Evolutionary conservation across 352 stramenopile genomes (phyloP).

Genomic region (Phytophthora constricta): DNA sequence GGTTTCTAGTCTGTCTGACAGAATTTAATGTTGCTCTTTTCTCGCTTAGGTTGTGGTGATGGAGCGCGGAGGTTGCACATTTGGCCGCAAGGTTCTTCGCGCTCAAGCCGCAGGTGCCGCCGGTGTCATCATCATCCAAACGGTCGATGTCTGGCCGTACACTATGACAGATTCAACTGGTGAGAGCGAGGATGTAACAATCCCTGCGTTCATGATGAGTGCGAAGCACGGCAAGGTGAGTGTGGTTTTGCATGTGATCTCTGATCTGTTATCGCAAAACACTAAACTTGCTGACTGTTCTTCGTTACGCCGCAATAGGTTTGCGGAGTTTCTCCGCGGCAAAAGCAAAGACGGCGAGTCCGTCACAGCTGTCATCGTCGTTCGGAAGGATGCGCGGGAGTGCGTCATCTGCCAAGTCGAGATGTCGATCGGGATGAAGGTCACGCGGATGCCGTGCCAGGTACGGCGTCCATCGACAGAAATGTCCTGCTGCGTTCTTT

Average conservation of each 20-base stretch:
- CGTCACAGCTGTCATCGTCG: constrained; percentile 51
- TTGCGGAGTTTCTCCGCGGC: constrained; percentile 60
- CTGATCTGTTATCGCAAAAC: no score
- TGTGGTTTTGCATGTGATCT: neutral
- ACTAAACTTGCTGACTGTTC: neutral
- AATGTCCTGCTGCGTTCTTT: neutral
- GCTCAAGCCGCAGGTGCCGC: constrained; percentile 61
- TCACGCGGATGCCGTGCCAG: constrained; percentile 78
- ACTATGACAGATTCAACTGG: constrained; percentile 84
- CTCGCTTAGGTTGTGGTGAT: constrained; percentile 70
- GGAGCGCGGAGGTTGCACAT: constrained; percentile 72
- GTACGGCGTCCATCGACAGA: no score
- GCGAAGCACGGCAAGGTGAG: constrained; percentile 70
- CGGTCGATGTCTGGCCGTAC: constrained; percentile 79
- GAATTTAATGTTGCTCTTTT: neutral
- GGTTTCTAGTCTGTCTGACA: neutral
- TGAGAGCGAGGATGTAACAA: constrained; percentile 60
- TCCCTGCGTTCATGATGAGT: constrained; percentile 85
- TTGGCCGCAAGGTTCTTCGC: constrained; percentile 75
- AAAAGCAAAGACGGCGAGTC: constrained; percentile 30
- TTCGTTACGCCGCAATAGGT: constrained; percentile 31
- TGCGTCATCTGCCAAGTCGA: constrained; percentile 87
- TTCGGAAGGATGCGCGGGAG: constrained; percentile 74
- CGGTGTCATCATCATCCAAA: constrained; percentile 77
- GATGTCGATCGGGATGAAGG: constrained; percentile 69